Evolutionary conservation across 176 grass and related monocot genomes (phyloP).

Genomic region (Urochloa ruziziensis): DNA sequence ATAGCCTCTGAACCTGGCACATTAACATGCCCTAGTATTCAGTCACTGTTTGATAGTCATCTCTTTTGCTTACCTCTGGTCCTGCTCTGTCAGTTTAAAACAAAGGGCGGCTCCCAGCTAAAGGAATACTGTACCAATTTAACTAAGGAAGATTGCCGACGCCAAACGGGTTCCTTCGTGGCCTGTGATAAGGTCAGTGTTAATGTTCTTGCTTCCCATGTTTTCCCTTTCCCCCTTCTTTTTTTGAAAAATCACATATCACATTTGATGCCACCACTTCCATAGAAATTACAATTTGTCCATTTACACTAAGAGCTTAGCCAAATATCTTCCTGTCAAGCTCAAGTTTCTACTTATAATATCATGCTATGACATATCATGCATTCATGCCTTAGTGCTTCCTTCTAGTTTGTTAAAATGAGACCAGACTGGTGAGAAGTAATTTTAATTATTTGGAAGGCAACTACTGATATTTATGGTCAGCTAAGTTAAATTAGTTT

Average conservation of each 20-base stretch:
- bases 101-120: conserved; percentile 94
- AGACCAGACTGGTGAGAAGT: background rate
- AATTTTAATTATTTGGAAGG: conserved; percentile 16
- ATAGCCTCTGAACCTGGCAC: background rate
- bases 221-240: background rate
- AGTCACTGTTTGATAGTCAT: background rate
- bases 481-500: conserved; percentile 4
- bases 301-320: background rate
- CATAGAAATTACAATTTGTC: conserved; percentile 15
- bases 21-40: background rate
- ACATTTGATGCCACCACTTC: background rate
- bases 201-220: conserved; percentile 9
- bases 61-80: conserved; percentile 11
- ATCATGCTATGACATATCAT: background rate
- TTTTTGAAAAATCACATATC: background rate
- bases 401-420: background rate
- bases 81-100: conserved; percentile 76
- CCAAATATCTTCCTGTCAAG: background rate
- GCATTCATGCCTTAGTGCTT: background rate
- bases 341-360: background rate
- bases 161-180: conserved; percentile 78
- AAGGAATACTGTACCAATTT: conserved; percentile 97
- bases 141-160: conserved; percentile 94
- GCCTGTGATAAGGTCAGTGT: conserved; percentile 85
- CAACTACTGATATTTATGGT: background rate